Evolutionary conservation across 75 land plant genomes (phyloP).

Genomic region (Picea glauca): DNA sequence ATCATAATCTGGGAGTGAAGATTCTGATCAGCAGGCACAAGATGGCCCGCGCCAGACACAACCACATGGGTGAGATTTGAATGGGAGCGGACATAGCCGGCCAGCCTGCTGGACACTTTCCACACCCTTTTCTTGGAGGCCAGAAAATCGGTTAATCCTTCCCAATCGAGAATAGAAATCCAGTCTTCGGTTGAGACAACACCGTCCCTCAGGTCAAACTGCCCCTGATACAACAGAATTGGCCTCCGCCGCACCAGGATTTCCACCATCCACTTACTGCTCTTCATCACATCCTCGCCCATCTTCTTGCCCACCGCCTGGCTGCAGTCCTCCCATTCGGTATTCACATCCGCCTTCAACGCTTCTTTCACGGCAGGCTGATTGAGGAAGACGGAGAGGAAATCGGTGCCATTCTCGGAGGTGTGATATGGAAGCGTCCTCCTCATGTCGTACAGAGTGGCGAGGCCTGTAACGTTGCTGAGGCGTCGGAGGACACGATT

Average conservation of each 20-base stretch:
- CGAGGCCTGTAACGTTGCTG: constrained; percentile 46
- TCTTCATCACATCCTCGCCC: constrained; percentile 73
- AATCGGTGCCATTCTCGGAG: constrained; percentile 1
- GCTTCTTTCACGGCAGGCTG: constrained; percentile 40
- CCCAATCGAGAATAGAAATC: constrained; percentile 70
- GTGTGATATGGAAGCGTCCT: constrained; percentile 24
- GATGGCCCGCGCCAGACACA: constrained; percentile 69
- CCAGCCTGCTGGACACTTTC: constrained; percentile 42
- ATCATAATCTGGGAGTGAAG: constrained; percentile 65
- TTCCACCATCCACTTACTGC: constrained; percentile 74
- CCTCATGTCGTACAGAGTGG: constrained; percentile 55
- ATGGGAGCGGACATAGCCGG: constrained; percentile 67
- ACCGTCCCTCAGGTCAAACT: constrained; percentile 63
- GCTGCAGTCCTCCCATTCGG: constrained; percentile 35
- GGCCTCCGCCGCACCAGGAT: constrained; percentile 35
- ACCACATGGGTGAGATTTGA: constrained; percentile 58
- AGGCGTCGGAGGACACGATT: constrained; percentile 23
- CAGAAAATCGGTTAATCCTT: constrained; percentile 29
- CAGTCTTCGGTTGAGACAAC: constrained; percentile 68
- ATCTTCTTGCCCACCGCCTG: constrained; percentile 29
- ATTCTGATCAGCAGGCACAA: constrained; percentile 72
- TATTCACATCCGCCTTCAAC: constrained; percentile 29
- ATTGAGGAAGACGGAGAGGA: constrained; percentile 32
- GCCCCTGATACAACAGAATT: constrained; percentile 82
- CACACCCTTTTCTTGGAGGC: constrained; percentile 58